phyloP scores from a whole-genome alignment of 257 asterid species.

The Solanum piurae region DNA sequence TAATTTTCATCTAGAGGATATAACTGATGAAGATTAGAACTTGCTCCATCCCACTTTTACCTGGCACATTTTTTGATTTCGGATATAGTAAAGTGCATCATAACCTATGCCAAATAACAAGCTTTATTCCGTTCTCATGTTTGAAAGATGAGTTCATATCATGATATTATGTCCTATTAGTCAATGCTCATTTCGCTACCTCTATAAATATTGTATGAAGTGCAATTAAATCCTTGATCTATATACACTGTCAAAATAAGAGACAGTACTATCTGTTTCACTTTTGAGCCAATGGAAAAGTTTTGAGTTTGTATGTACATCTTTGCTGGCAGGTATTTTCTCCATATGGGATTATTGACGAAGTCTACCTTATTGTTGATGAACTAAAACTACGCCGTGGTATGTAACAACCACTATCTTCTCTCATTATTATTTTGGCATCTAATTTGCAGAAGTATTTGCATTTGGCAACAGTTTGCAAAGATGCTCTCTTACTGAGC shows the following conservation, averaged over 20 bases:
- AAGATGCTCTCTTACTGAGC: neutral
- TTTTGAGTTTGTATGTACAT: conserved; percentile 10
- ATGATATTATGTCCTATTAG: neutral
- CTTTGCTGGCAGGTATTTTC: conserved; percentile 61
- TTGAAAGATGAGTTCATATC: neutral
- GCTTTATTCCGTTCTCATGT: neutral
- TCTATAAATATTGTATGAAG: neutral
- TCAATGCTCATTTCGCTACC: neutral
- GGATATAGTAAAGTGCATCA: neutral
- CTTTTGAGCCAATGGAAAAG: neutral
- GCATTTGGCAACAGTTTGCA: neutral
- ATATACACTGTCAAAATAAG: neutral
- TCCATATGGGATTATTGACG: conserved; percentile 72
- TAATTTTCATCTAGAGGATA: neutral
- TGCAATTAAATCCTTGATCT: neutral
- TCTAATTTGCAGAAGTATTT: neutral
- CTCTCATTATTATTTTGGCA: neutral
- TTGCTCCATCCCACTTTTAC: neutral
- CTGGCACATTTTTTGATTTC: neutral
- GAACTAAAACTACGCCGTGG: conserved; percentile 75
- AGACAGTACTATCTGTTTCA: neutral
- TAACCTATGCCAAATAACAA: neutral
- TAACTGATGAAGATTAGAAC: neutral
- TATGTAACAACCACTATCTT: conserved; percentile 12
- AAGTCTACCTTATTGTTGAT: conserved; percentile 53